Percentiles rank a stretch among this genome's conserved stretches.
phyloP scores from a whole-genome alignment of 768 basidiomycete genomes.

The Trametes cinnabarina region DNA sequence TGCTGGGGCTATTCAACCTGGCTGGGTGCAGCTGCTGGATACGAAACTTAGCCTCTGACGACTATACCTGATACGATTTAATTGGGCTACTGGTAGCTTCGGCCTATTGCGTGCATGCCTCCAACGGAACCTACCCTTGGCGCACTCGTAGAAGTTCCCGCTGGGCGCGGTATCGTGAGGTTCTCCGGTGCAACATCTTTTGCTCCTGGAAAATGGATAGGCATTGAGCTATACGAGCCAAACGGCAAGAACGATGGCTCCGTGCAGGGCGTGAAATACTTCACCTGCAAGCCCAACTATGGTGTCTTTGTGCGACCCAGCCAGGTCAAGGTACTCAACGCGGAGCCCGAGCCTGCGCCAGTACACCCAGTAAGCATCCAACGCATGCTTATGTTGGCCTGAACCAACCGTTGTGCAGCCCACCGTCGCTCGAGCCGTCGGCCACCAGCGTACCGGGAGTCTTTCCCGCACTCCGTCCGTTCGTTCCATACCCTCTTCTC shows the following conservation, averaged over 20 bases:
- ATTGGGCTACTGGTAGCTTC: no score
- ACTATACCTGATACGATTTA: no score
- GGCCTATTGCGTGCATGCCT: constrained; percentile 29
- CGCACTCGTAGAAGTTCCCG: constrained; percentile 74
- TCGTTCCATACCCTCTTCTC: constrained; percentile 37
- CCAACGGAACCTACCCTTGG: constrained; percentile 52
- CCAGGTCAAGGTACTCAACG: constrained; percentile 63
- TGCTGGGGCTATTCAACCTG: no score
- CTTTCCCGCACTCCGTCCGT: constrained; percentile 24
- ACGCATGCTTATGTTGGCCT: not conserved
- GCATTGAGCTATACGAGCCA: constrained; percentile 79
- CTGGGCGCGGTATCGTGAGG: constrained; percentile 81
- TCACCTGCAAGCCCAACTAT: constrained; percentile 68
- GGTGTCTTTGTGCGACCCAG: constrained; percentile 90
- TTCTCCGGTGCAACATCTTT: constrained; percentile 85
- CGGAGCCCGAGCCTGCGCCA: constrained; percentile 20
- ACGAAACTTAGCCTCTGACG: no score
- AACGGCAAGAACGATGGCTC: constrained; percentile 96
- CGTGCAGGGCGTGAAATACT: constrained; percentile 77
- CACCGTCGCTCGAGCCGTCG: constrained; percentile 34
- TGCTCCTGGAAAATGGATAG: constrained; percentile 90
- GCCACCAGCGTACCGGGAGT: constrained; percentile 63
- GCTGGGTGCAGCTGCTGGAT: no score
- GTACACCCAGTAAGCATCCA: constrained; percentile 15
- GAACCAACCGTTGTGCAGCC: constrained; percentile 6